These are phyloP conservation scores for Sarcodon aspratus DNA, from an alignment of 768 basidiomycete species.

Conservation along the genomic window DNA sequence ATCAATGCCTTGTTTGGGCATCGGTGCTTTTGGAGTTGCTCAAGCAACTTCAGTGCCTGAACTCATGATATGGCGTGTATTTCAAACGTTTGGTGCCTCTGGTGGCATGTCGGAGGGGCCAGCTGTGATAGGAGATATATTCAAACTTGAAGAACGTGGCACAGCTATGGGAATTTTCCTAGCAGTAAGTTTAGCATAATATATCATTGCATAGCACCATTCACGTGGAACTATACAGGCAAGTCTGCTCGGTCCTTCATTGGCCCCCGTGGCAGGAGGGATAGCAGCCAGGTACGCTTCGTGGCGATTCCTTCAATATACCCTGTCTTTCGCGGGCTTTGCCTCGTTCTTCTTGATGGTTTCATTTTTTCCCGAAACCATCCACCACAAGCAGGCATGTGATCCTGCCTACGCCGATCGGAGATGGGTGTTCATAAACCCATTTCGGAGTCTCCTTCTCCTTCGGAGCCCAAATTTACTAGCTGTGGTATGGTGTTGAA, in stretches of 20 bases:
- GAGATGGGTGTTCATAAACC: slow-evolving; percentile 42
- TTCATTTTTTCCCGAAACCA: slow-evolving; percentile 54
- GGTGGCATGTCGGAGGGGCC: slow-evolving; percentile 44
- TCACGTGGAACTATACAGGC: slow-evolving; percentile 21
- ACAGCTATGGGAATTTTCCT: slow-evolving; percentile 50
- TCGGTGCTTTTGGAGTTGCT: slow-evolving; percentile 53
- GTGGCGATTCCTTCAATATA: slow-evolving; percentile 50
- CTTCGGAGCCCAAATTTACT: slow-evolving; percentile 51
- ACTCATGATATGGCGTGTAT: slow-evolving; percentile 49
- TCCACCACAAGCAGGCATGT: slow-evolving; percentile 19
- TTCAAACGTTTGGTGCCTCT: slow-evolving; percentile 57
- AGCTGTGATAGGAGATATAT: slow-evolving; percentile 57
- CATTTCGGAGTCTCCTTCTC: slow-evolving; percentile 36
- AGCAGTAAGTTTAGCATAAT: slow-evolving; percentile 21
- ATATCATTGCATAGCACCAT: too few species aligned
- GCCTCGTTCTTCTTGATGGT: slow-evolving; percentile 27
- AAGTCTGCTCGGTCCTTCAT: slow-evolving; percentile 43
- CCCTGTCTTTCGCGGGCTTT: slow-evolving; percentile 29
- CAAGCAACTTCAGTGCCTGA: slow-evolving; percentile 27
- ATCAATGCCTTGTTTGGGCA: slow-evolving; percentile 43
- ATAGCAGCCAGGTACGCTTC: slow-evolving; percentile 46
- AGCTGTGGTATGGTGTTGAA: slow-evolving; percentile 30
- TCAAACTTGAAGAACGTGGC: slow-evolving; percentile 49
- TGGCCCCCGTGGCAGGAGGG: slow-evolving; percentile 53
- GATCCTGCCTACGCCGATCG: slow-evolving; percentile 26